phyloP scores from a whole-genome alignment of 192 early-diverging fungal genomes.

The Geranomyces variabilis region DNA sequence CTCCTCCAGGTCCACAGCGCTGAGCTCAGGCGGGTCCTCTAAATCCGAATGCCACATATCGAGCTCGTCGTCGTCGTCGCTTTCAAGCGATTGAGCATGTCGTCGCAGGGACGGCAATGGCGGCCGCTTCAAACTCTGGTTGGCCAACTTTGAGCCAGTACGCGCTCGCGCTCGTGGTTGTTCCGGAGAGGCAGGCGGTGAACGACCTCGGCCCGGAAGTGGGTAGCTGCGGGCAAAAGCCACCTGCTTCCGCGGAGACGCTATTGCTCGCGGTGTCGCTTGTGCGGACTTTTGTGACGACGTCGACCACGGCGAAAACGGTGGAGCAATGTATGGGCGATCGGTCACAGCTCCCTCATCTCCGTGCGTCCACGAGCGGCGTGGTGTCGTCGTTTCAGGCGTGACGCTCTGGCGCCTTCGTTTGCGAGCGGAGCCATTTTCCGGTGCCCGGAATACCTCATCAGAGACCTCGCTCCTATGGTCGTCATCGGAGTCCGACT shows the following conservation, averaged over 20 bases:
- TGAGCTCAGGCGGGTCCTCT: neutral
- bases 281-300: no score
- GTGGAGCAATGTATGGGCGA: no score
- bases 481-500: neutral
- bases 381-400: neutral
- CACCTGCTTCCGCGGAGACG: no score
- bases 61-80: neutral
- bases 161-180: neutral
- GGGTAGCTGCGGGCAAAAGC: neutral
- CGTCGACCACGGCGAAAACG: no score
- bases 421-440: neutral
- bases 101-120: neutral
- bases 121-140: no score
- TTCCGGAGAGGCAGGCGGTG: neutral
- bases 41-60: constrained; percentile 2
- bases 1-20: neutral
- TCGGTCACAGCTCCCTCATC: no score
- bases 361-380: neutral
- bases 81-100: neutral
- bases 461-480: no score
- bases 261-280: no score
- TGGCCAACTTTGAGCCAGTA: neutral
- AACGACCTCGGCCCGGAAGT: neutral
- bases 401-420: neutral
- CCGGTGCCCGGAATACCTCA: no score